These are phyloP conservation scores for Parietichytrium sp. DNA, from an alignment of 108 stramenopile genomes.

Conservation along the genomic window DNA sequence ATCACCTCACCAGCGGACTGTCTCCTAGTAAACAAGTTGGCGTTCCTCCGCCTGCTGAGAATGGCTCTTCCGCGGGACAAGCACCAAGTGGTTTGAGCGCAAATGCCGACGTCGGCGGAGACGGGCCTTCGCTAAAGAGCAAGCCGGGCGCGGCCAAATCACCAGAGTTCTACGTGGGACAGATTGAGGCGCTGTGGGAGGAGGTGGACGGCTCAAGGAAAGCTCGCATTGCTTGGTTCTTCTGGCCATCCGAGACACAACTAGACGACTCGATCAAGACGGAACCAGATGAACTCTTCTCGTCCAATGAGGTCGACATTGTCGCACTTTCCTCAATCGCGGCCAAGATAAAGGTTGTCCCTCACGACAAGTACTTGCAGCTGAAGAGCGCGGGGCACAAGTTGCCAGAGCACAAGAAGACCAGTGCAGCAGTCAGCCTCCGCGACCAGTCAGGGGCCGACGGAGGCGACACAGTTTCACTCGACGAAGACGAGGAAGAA, in stretches of 20 bases:
- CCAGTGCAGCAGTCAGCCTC: no score
- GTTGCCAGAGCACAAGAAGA: no score
- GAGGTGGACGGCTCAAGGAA: slow-evolving; percentile 25
- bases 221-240: slow-evolving; percentile 33
- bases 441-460: no score
- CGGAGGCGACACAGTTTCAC: no score
- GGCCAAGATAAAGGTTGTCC: not conserved
- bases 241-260: slow-evolving; percentile 7
- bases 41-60: not conserved
- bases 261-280: not conserved
- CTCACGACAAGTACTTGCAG: not conserved
- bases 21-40: no score
- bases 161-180: slow-evolving; percentile 25
- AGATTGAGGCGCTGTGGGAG: slow-evolving; percentile 26
- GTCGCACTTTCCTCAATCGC: slow-evolving; percentile 15
- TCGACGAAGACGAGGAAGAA: no score
- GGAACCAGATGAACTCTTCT: slow-evolving; percentile 27
- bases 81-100: no score
- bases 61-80: not conserved
- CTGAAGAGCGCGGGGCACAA: not conserved
- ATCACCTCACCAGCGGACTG: no score
- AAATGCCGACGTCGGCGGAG: no score
- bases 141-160: not conserved
- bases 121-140: no score
- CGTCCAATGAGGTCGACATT: slow-evolving; percentile 26